Evolutionary conservation across 179 eudicot genomes (phyloP).

Genomic region (Corrigiola litoralis): DNA sequence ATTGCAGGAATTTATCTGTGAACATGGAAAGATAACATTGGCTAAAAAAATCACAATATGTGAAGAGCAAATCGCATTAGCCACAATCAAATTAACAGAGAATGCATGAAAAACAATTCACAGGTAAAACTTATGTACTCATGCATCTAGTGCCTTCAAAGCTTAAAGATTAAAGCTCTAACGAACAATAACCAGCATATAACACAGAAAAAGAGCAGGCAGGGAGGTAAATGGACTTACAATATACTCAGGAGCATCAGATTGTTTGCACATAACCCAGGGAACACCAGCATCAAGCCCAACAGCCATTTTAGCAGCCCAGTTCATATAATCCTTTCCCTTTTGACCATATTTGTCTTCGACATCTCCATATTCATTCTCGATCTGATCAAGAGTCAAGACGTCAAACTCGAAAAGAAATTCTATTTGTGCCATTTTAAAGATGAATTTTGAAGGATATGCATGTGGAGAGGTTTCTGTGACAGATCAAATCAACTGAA

Average conservation of each 20-base stretch:
- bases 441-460: background rate
- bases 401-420: background rate
- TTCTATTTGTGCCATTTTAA: background rate
- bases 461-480: background rate
- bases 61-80: background rate
- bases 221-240: conserved; percentile 36
- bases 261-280: conserved; percentile 99
- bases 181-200: background rate
- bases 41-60: background rate
- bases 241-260: conserved; percentile 83
- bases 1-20: conserved; percentile 92
- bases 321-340: conserved; percentile 68
- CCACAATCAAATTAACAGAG: background rate
- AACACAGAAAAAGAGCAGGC: background rate
- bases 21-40: background rate
- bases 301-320: conserved; percentile 96
- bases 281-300: conserved; percentile 96
- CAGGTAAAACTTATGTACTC: background rate
- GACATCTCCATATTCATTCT: conserved; percentile 87
- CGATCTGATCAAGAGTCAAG: conserved; percentile 49
- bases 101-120: background rate
- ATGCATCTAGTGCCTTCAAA: background rate
- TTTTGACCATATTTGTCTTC: conserved; percentile 58
- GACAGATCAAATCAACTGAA: no score
- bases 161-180: background rate